A percentile compares a stretch with the other conserved stretches of the same genome.
These are phyloP conservation scores for Hansenula lynferdii DNA, from an alignment of 1,139 yeast genomes.

Conservation along the genomic window DNA sequence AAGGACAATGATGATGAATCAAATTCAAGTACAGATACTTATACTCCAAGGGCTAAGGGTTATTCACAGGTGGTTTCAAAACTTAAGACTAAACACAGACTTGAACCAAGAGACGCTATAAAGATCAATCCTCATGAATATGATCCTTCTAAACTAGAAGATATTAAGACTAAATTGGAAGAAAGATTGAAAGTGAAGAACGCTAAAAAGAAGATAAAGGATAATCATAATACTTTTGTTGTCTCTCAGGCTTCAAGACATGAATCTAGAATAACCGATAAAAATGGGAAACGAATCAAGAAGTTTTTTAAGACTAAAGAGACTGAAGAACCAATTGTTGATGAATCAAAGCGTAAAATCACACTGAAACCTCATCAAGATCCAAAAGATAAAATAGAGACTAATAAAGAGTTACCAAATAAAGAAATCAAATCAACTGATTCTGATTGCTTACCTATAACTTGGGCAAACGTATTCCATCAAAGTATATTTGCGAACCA, in stretches of 20 bases:
- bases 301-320: neutral
- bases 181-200: conserved; percentile 14
- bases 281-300: neutral
- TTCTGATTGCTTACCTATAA: conserved; percentile 37
- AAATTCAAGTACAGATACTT: neutral
- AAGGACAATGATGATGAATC: conserved; percentile 2
- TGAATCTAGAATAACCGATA: neutral
- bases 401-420: neutral
- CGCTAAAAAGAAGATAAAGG: conserved; percentile 8
- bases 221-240: conserved; percentile 2
- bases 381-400: neutral
- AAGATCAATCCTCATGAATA: neutral
- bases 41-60: conserved; percentile 25
- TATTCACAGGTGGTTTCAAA: conserved; percentile 25
- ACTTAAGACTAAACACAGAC: neutral
- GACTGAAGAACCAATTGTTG: neutral
- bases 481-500: conserved; percentile 45
- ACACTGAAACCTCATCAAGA: neutral
- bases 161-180: conserved; percentile 10
- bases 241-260: conserved; percentile 2
- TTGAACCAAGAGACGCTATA: conserved; percentile 2
- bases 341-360: neutral
- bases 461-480: conserved; percentile 46
- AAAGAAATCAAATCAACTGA: neutral
- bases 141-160: conserved; percentile 8